Evolutionary conservation across 75 land plant species (phyloP), one percentile per base, ranked within the genome.

Genomic region (Selaginella moellendorffii): DNA sequence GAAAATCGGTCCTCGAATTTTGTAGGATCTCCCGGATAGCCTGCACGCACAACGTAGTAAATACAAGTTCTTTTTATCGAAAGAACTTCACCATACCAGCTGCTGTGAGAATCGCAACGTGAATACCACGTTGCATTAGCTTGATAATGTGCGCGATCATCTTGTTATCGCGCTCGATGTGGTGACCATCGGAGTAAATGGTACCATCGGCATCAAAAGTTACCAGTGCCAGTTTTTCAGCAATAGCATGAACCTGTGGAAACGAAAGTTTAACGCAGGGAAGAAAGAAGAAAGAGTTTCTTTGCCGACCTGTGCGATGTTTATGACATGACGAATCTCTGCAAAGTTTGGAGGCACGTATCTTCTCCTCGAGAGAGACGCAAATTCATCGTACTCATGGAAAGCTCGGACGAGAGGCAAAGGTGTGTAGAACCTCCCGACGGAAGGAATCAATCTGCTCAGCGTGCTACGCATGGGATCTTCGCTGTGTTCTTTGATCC

Each of bases 151-250:
- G 79, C 25, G 52, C 68, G 19, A 78, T 78, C 80, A 78, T 78
- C 61, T 78, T 78, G 73, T 78, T 78, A 63, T 78, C 80, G 27
- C 73, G 60, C 53, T 78, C 64, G 27, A 78, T 76, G 62, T 76
- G 80, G 24, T 78, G 80, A 30, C 80, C 80, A 63, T 78, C 80
- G 20, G 80, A 79, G 67, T 78, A 78, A 18, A 78, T 31, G 0
- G 80, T 78, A 1, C 80, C 80, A 66, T 78, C 80, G 9, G 80
- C 80, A 67, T 78, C 80, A 61, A 78, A 78, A 1, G 80, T 78
- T 27, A 78, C 63, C 1, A 78, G 52, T 2, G 80, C 51, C 23
- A 78, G 65, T 42, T 58, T 30, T 56, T 76, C 80, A 24, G 77
- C 80, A 29, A 78, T 76, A n/a, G 80, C 80, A 63, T 78, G 80